Conservation (phyloP, 2,329 filamentous ascomycete genomes). For the Cladosporium phlei region DNA sequence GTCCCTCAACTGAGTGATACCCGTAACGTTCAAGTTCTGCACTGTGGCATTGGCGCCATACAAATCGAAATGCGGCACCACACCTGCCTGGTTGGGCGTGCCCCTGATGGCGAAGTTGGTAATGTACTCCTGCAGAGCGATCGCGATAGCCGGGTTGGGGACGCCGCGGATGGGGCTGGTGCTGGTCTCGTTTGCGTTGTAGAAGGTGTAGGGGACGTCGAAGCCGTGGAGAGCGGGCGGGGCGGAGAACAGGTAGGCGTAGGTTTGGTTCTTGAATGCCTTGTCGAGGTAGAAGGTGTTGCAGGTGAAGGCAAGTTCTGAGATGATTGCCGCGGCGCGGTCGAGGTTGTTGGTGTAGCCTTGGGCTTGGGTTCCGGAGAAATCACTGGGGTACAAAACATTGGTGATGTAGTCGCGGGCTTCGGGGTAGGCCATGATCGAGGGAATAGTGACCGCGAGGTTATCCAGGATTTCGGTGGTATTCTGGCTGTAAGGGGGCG, state of each 20-base stretch:
- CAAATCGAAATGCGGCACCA: conserved; percentile 43
- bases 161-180: conserved; percentile 12
- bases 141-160: conserved; percentile 25
- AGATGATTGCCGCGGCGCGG: conserved; percentile 39
- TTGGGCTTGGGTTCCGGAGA: conserved; percentile 38
- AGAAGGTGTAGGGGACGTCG: conserved; percentile 52
- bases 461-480: conserved; percentile 27
- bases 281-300: conserved; percentile 49
- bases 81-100: conserved; percentile 33
- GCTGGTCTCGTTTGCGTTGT: conserved; percentile 31
- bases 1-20: conserved; percentile 42
- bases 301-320: conserved; percentile 43
- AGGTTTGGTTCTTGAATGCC: conserved; percentile 45
- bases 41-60: conserved; percentile 44
- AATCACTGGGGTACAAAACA: conserved; percentile 48
- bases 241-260: conserved; percentile 50
- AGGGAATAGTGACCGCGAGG: conserved; percentile 28
- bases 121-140: conserved; percentile 45
- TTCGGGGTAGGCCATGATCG: conserved; percentile 25
- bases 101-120: conserved; percentile 40
- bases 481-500: conserved; percentile 34
- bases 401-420: conserved; percentile 40
- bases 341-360: conserved; percentile 44
- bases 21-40: conserved; percentile 40
- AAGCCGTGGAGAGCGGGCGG: conserved; percentile 51